phyloP scores from a whole-genome alignment of 2,329 filamentous ascomycete species.

The Fusarium equiseti region DNA sequence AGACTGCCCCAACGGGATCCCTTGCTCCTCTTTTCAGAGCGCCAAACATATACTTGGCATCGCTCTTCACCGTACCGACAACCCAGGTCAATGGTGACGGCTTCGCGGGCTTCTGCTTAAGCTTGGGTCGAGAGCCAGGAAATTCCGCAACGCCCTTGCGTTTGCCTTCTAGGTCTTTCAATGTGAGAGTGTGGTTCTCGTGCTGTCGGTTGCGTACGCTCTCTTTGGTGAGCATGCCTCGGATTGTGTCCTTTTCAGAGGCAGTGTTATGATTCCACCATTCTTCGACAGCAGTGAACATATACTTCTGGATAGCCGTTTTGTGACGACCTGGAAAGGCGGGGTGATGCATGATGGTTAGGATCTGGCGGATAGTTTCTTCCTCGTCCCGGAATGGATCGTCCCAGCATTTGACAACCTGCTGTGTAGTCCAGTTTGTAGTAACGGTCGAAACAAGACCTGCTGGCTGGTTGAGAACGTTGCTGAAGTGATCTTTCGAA shows the following conservation, averaged over 20 bases:
- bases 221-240: conserved; percentile 45
- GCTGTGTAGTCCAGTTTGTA: conserved; percentile 48
- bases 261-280: conserved; percentile 72
- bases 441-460: conserved; percentile 48
- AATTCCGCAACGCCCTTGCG: conserved; percentile 45
- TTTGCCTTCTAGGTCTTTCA: conserved; percentile 43
- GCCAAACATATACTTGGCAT: conserved; percentile 36
- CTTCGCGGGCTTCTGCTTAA: conserved; percentile 35
- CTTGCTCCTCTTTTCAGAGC: conserved; percentile 29
- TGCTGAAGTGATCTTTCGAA: conserved; percentile 84
- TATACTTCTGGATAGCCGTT: conserved; percentile 81
- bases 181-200: conserved; percentile 47
- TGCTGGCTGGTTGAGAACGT: conserved; percentile 63
- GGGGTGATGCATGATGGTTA: conserved; percentile 87
- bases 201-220: conserved; percentile 45
- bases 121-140: conserved; percentile 44
- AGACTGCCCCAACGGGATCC: conserved; percentile 33
- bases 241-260: conserved; percentile 39
- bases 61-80: conserved; percentile 31
- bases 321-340: conserved; percentile 74
- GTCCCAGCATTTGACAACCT: conserved; percentile 70
- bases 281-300: conserved; percentile 82
- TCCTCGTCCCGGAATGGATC: conserved; percentile 75
- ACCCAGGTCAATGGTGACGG: conserved; percentile 45
- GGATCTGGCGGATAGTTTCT: conserved; percentile 80